phyloP scores from a whole-genome alignment of 1,139 yeast genomes.

The Barnettozyma hawaiiensis region DNA sequence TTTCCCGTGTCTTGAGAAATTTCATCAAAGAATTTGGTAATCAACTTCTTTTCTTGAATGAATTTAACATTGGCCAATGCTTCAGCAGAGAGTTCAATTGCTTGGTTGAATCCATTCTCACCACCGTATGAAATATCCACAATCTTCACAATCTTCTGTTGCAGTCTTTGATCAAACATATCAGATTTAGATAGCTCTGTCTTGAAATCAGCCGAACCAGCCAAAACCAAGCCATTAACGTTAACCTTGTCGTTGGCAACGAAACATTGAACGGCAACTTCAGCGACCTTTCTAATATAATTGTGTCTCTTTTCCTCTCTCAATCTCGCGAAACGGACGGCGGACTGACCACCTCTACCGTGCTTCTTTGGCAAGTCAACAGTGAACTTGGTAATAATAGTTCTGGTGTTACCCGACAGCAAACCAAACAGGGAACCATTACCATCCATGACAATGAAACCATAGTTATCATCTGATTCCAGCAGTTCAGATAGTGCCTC shows the following conservation, averaged over 20 bases:
- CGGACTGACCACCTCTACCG: constrained; percentile 99
- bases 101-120: constrained; percentile 98
- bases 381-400: constrained; percentile 89
- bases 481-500: constrained; percentile 92
- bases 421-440: constrained; percentile 95
- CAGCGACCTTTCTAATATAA: constrained; percentile 96
- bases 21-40: constrained; percentile 89
- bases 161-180: constrained; percentile 84
- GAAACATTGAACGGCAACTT: constrained; percentile 95
- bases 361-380: constrained; percentile 98
- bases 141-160: constrained; percentile 79
- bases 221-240: constrained; percentile 89
- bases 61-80: constrained; percentile 94
- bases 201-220: constrained; percentile 98
- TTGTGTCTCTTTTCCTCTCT: constrained; percentile 99
- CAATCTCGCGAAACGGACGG: constrained; percentile 95
- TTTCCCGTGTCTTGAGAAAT: constrained; percentile 95
- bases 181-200: constrained; percentile 90
- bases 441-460: constrained; percentile 99
- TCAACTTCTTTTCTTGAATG: constrained; percentile 95
- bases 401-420: constrained; percentile 95
- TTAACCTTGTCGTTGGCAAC: constrained; percentile 89
- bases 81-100: constrained; percentile 95
- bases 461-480: constrained; percentile 93
- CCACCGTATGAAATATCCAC: constrained; percentile 99